Evolutionary conservation across 176 grass and related monocot species (phyloP).

Genomic region (Zoysia pacifica): DNA sequence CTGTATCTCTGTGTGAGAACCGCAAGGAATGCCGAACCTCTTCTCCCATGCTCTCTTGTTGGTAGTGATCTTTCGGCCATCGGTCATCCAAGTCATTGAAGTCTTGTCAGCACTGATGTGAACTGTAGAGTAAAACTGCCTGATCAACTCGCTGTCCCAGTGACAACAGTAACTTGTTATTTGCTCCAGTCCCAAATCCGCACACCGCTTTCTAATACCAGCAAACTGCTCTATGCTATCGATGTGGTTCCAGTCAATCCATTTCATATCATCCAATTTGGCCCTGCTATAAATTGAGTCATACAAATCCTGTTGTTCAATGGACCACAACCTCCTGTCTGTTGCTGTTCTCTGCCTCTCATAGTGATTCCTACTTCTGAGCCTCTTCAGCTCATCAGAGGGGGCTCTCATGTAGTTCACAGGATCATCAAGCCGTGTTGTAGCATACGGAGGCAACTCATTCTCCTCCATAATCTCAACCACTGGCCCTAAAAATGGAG

Average conservation of each 20-base stretch:
- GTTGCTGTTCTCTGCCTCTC: conserved; percentile 36
- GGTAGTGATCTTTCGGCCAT: conserved; percentile 21
- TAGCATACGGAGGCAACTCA: conserved; percentile 35
- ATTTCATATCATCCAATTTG: background rate
- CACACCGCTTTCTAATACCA: conserved; percentile 25
- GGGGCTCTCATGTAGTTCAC: background rate
- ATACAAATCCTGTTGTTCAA: conserved; percentile 41
- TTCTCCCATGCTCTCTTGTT: conserved; percentile 38
- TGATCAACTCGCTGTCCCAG: conserved; percentile 23
- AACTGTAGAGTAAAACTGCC: conserved; percentile 37
- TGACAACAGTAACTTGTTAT: conserved; percentile 9
- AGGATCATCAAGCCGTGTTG: background rate
- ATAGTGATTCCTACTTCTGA: conserved; percentile 35
- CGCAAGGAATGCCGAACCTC: background rate
- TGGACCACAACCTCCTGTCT: conserved; percentile 42
- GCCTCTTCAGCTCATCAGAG: conserved; percentile 32
- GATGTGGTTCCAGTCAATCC: conserved; percentile 24
- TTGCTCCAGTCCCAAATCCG: conserved; percentile 27
- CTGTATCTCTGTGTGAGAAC: conserved; percentile 17
- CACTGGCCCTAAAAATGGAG: background rate
- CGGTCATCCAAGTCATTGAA: conserved; percentile 31
- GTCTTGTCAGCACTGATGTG: conserved; percentile 21
- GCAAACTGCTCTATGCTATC: conserved; percentile 13
- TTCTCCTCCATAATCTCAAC: conserved; percentile 28
- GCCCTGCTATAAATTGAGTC: conserved; percentile 1